phyloP scores from a whole-genome alignment of 1,284 basidiomycete genomes.

The Heliocybe sulcata region DNA sequence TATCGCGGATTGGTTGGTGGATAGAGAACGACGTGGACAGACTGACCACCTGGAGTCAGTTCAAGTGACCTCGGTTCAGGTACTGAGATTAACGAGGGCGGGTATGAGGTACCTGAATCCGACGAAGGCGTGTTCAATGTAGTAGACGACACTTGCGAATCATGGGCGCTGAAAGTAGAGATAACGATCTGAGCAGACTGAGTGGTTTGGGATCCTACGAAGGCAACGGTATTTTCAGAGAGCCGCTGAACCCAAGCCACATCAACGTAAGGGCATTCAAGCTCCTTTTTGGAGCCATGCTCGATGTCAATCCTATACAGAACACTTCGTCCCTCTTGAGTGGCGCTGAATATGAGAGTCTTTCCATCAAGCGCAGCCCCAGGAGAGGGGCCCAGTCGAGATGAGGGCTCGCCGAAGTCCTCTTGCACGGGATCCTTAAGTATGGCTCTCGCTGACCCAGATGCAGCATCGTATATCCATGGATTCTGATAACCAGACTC shows the following conservation, averaged over 20 bases:
- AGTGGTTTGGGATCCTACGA: slow-evolving; percentile 37
- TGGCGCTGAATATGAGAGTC: slow-evolving; percentile 37
- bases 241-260: slow-evolving; percentile 33
- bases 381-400: slow-evolving; percentile 44
- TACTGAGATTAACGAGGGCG: slow-evolving; percentile 30
- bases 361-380: slow-evolving; percentile 43
- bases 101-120: slow-evolving; percentile 17
- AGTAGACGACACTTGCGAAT: slow-evolving; percentile 9
- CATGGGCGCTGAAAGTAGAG: neutral
- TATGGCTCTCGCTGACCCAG: slow-evolving; percentile 29
- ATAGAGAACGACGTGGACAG: slow-evolving; percentile 53
- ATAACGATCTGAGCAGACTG: slow-evolving; percentile 14
- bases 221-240: slow-evolving; percentile 29
- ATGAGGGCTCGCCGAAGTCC: slow-evolving; percentile 57
- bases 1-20: slow-evolving; percentile 56
- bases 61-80: slow-evolving; percentile 38
- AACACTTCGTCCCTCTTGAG: slow-evolving; percentile 39
- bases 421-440: slow-evolving; percentile 36
- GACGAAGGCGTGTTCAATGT: slow-evolving; percentile 15
- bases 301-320: slow-evolving; percentile 41
- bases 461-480: slow-evolving; percentile 35
- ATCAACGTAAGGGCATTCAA: slow-evolving; percentile 39
- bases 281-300: slow-evolving; percentile 20
- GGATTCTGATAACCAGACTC: slow-evolving; percentile 67
- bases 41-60: slow-evolving; percentile 24